phyloP scores from a whole-genome alignment of 768 basidiomycete species.

The Mycena haematopus region DNA sequence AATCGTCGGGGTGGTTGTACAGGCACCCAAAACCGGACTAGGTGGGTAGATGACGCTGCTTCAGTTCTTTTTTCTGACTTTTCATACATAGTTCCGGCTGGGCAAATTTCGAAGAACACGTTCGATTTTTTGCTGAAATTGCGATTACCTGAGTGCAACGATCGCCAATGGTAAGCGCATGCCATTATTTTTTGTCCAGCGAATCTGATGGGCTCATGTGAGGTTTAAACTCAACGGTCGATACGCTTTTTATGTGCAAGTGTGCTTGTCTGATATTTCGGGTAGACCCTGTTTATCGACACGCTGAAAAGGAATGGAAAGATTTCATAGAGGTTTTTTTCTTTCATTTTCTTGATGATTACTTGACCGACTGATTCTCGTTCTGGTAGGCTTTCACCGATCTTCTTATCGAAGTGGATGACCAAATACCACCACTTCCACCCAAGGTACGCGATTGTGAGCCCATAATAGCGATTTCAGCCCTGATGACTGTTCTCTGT shows the following conservation, averaged over 20 bases:
- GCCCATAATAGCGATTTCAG: neutral
- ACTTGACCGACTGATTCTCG: neutral
- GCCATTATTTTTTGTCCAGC: neutral
- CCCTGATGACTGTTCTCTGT: neutral
- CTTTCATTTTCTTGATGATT: neutral
- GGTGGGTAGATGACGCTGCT: constrained; percentile 48
- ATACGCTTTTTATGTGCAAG: constrained; percentile 13
- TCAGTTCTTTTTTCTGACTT: neutral
- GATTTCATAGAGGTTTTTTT: constrained; percentile 48
- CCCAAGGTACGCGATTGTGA: constrained; percentile 46
- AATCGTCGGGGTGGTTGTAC: constrained; percentile 76
- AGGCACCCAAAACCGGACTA: constrained; percentile 84
- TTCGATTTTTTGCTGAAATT: constrained; percentile 77
- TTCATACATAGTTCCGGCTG: constrained; percentile 72
- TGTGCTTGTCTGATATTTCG: neutral
- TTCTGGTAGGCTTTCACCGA: constrained; percentile 55
- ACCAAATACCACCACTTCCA: constrained; percentile 86
- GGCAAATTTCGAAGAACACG: constrained; percentile 86
- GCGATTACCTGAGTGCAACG: constrained; percentile 78
- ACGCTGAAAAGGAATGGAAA: constrained; percentile 90
- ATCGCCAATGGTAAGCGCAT: constrained; percentile 74
- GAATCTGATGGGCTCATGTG: constrained; percentile 1
- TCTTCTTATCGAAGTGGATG: constrained; percentile 73
- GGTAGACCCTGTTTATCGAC: constrained; percentile 78
- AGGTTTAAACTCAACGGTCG: constrained; percentile 88